phyloP scores from a whole-genome alignment of 2,329 filamentous ascomycete species.

The Neocucurbitaria cava region DNA sequence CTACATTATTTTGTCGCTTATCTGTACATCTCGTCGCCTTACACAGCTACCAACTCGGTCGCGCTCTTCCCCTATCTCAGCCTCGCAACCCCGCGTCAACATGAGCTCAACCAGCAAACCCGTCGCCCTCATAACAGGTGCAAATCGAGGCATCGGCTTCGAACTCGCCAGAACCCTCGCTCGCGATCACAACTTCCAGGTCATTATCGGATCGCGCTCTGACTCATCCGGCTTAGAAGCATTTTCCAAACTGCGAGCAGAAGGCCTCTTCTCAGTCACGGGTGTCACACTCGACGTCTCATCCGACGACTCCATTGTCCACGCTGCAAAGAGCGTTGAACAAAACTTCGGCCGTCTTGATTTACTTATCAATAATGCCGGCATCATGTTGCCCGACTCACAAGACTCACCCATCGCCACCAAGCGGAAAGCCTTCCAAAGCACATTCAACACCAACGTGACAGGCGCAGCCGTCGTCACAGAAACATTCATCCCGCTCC shows the following conservation, averaged over 20 bases:
- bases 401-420: neutral
- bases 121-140: slow-evolving; percentile 22
- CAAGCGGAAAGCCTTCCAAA: neutral
- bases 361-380: neutral
- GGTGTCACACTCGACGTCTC: slow-evolving; percentile 20
- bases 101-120: neutral
- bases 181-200: slow-evolving; percentile 20
- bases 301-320: neutral
- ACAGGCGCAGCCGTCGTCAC: slow-evolving; percentile 11
- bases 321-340: neutral
- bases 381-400: neutral
- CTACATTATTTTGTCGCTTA: neutral
- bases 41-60: neutral
- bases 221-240: slow-evolving; percentile 5
- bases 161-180: slow-evolving; percentile 14
- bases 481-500: slow-evolving; percentile 13
- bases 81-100: neutral
- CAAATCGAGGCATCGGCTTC: slow-evolving; percentile 25
- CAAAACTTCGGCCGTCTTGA: neutral
- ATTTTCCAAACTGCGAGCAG: slow-evolving; percentile 3
- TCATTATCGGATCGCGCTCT: slow-evolving; percentile 21
- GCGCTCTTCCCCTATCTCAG: neutral
- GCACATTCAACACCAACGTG: slow-evolving; percentile 11
- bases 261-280: slow-evolving; percentile 18
- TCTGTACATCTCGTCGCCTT: neutral